Conservation (phyloP, 2,329 filamentous ascomycete species). For the Sclerotinia borealis region DNA sequence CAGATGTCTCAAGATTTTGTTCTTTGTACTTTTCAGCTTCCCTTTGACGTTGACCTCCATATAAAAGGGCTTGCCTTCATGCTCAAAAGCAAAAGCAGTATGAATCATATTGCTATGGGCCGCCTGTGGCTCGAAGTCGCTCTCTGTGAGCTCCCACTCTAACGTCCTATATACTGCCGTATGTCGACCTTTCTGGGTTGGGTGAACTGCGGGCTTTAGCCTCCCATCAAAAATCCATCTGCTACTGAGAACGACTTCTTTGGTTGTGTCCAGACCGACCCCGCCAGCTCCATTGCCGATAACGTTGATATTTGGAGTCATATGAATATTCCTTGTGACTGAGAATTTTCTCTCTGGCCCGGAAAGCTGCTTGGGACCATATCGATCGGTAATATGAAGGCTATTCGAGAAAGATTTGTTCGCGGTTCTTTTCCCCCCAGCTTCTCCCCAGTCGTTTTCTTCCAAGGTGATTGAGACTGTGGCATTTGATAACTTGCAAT, state of each 20-base stretch:
- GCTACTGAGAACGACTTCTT: background rate
- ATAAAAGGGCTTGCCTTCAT: background rate
- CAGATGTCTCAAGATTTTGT: background rate
- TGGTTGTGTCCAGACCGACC: background rate
- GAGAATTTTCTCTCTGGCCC: background rate
- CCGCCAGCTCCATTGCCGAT: background rate
- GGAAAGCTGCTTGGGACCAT: background rate
- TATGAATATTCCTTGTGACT: background rate
- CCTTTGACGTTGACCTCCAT: background rate
- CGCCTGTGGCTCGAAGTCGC: background rate
- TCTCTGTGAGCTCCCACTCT: background rate
- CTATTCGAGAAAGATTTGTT: background rate
- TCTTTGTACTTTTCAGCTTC: background rate
- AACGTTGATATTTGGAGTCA: background rate
- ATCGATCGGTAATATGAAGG: background rate
- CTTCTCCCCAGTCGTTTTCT: background rate
- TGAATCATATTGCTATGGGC: background rate
- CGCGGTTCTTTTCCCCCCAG: no score
- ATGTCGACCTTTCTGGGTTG: background rate
- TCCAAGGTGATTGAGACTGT: background rate
- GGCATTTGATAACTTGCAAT: constrained; percentile 8
- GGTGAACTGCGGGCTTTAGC: background rate
- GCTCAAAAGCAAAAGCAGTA: background rate
- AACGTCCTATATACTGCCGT: background rate
- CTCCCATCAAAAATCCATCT: background rate